phyloP scores from a whole-genome alignment of 2,329 filamentous ascomycete species.

The Penicillium sclerotiorum region DNA sequence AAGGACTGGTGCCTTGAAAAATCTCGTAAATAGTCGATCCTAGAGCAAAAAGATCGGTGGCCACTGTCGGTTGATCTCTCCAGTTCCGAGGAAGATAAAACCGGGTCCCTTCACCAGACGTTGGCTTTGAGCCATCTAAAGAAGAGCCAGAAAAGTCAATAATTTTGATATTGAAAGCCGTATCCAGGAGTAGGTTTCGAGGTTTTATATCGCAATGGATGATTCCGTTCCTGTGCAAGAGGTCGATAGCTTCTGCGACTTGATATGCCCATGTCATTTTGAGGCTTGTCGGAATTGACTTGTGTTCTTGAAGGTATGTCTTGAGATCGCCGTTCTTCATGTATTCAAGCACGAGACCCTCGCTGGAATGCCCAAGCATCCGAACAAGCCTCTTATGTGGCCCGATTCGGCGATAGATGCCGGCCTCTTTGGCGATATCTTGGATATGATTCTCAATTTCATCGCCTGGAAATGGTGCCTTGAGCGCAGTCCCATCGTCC shows the following conservation, averaged over 20 bases:
- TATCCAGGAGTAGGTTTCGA: slow-evolving; percentile 43
- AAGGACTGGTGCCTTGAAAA: slow-evolving; percentile 18
- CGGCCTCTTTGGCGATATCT: slow-evolving; percentile 21
- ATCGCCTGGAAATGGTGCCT: slow-evolving; percentile 12
- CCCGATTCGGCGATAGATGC: slow-evolving; percentile 15
- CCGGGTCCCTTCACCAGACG: slow-evolving; percentile 10
- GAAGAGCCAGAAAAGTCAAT: slow-evolving; percentile 25
- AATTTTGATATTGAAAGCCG: slow-evolving; percentile 38
- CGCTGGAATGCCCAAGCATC: slow-evolving; percentile 15
- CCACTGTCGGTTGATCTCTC: slow-evolving; percentile 20
- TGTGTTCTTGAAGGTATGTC: slow-evolving; percentile 14
- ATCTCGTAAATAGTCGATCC: slow-evolving; percentile 26
- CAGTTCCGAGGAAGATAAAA: slow-evolving; percentile 25
- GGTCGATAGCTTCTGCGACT: slow-evolving; percentile 31
- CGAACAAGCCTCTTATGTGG: slow-evolving; percentile 15
- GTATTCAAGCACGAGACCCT: slow-evolving; percentile 19
- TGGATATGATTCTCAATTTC: slow-evolving; percentile 17
- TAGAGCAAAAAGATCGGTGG: slow-evolving; percentile 24
- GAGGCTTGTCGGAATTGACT: slow-evolving; percentile 17
- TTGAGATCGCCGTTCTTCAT: slow-evolving; percentile 19
- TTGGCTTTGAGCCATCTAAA: slow-evolving; percentile 14
- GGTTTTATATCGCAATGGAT: slow-evolving; percentile 47
- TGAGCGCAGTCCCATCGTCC: slow-evolving; percentile 19
- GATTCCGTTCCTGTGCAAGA: slow-evolving; percentile 41
- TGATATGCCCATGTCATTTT: slow-evolving; percentile 35